Evolutionary conservation across 2,329 filamentous ascomycete genomes (phyloP).

Genomic region (Aspergillus brunneoviolaceus): DNA sequence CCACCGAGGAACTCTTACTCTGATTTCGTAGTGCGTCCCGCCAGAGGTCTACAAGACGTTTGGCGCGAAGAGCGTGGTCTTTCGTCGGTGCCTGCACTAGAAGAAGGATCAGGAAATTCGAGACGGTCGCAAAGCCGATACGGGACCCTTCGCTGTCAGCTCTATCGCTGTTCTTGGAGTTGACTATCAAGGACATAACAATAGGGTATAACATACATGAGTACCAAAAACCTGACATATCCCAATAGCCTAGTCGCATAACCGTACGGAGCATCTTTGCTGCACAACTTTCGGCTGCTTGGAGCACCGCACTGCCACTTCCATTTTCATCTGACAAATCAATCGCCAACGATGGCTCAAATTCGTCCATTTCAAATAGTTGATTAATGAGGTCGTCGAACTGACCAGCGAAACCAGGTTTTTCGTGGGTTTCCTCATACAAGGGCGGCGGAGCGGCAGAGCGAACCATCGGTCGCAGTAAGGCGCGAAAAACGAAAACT

Average conservation of each 20-base stretch:
- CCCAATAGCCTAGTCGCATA: too few species aligned
- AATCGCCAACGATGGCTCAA: slow-evolving; percentile 26
- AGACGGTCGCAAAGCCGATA: too few species aligned
- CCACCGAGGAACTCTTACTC: too few species aligned
- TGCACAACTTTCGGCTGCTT: slow-evolving; percentile 34
- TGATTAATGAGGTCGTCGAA: slow-evolving; percentile 25
- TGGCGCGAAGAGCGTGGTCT: too few species aligned
- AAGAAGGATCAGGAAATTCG: too few species aligned
- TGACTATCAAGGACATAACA: too few species aligned
- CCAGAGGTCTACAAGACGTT: too few species aligned
- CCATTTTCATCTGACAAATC: slow-evolving; percentile 23
- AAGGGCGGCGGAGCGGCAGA: slow-evolving; percentile 28
- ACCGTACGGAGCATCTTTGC: slow-evolving; percentile 15
- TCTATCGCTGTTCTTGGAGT: too few species aligned
- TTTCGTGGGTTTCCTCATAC: slow-evolving; percentile 16
- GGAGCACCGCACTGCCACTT: slow-evolving; percentile 28
- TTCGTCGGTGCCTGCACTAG: too few species aligned
- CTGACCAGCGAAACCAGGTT: slow-evolving; percentile 8
- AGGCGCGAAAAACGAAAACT: slow-evolving; percentile 37
- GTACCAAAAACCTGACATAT: too few species aligned
- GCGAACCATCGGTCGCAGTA: slow-evolving; percentile 34
- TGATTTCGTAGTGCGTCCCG: too few species aligned
- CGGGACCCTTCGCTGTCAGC: background rate
- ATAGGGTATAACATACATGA: too few species aligned
- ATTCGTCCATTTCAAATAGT: slow-evolving; percentile 22